Conservation (phyloP, 2,329 filamentous ascomycete genomes). For the Fusarium sororula region DNA sequence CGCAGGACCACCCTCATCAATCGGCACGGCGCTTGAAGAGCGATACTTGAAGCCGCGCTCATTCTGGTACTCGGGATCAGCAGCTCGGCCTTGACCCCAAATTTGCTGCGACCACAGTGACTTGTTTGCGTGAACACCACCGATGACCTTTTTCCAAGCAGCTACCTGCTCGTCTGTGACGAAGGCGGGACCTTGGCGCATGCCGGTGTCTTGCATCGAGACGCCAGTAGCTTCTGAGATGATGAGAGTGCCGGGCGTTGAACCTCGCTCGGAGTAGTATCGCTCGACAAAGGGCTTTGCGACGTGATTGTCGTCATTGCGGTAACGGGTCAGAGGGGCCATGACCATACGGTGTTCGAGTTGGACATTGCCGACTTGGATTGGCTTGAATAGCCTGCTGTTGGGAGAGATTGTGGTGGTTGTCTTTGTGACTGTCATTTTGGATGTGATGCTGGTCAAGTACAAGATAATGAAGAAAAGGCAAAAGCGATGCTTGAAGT, state of each 20-base stretch:
- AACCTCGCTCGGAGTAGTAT: constrained; percentile 45
- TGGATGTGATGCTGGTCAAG: background rate
- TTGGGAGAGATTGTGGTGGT: background rate
- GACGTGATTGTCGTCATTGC: constrained; percentile 53
- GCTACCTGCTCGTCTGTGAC: constrained; percentile 38
- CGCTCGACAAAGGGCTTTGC: constrained; percentile 41
- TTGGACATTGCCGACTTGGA: constrained; percentile 31
- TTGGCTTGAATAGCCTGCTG: constrained; percentile 39
- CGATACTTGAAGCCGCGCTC: constrained; percentile 40
- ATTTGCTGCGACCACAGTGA: constrained; percentile 44
- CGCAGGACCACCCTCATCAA: background rate
- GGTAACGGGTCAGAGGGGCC: constrained; percentile 56
- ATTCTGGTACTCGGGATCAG: constrained; percentile 30
- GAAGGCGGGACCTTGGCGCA: constrained; percentile 18
- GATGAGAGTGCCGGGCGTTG: constrained; percentile 56
- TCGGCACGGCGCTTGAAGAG: constrained; percentile 38
- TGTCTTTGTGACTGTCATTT: constrained; percentile 20
- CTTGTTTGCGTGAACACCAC: constrained; percentile 42
- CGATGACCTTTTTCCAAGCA: constrained; percentile 42
- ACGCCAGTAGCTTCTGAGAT: constrained; percentile 46
- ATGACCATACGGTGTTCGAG: constrained; percentile 40
- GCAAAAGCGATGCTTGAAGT: background rate
- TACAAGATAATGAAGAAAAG: background rate
- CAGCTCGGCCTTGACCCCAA: constrained; percentile 37
- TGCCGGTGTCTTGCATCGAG: constrained; percentile 27